Evolutionary conservation across 2,329 filamentous ascomycete species (phyloP).

Genomic region (Diaporthe sp.): DNA sequence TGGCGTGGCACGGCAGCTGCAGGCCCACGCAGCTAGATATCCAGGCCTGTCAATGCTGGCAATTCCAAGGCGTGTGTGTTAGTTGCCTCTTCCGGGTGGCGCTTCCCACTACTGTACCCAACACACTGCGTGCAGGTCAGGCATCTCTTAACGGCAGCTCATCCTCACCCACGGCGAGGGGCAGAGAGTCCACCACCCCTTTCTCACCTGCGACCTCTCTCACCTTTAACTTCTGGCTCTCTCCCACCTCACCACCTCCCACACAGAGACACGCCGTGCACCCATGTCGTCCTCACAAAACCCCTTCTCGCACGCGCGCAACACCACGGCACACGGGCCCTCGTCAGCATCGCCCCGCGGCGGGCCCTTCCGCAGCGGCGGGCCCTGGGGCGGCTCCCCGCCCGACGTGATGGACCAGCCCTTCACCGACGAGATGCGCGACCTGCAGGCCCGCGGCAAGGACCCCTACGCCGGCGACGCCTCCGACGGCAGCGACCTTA

Average conservation of each 20-base stretch:
- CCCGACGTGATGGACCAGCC: constrained; percentile 38
- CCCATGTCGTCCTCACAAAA: constrained; percentile 37
- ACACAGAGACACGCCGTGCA: background rate
- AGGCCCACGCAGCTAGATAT: constrained; percentile 31
- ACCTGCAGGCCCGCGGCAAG: constrained; percentile 72
- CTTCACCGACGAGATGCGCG: constrained; percentile 67
- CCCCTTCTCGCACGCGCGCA: constrained; percentile 36
- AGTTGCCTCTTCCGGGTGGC: constrained; percentile 31
- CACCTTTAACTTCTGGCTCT: background rate
- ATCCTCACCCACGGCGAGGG: background rate
- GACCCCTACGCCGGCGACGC: constrained; percentile 61
- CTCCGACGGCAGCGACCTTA: constrained; percentile 51
- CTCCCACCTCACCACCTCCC: background rate
- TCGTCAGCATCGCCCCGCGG: constrained; percentile 45
- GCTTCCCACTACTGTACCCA: background rate
- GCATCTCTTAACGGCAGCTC: background rate
- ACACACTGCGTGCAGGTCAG: background rate
- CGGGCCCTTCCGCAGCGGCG: constrained; percentile 35
- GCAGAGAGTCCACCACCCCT: background rate
- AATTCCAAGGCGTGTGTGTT: constrained; percentile 26
- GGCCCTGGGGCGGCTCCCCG: constrained; percentile 52
- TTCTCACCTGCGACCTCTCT: background rate
- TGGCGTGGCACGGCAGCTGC: constrained; percentile 38
- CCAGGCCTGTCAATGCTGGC: background rate
- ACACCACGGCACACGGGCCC: constrained; percentile 36